Evolutionary conservation across 495 filamentous ascomycete genomes (phyloP).

Genomic region (Penicillium cinerascens): DNA sequence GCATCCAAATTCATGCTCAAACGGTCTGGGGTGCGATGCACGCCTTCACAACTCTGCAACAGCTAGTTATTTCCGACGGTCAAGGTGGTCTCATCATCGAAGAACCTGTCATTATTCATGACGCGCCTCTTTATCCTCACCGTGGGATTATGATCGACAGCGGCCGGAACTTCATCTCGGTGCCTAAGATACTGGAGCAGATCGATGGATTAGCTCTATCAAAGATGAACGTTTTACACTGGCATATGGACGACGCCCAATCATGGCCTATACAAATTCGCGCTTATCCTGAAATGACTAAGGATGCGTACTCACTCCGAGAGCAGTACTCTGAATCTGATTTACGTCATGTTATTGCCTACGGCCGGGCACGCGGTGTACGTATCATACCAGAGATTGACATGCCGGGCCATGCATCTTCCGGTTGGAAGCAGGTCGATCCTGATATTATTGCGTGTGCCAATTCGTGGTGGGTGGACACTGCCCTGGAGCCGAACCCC

Average conservation of each 20-base stretch:
- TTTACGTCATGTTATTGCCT: slow-evolving; percentile 41
- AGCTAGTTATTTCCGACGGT: slow-evolving; percentile 48
- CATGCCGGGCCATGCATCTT: slow-evolving; percentile 49
- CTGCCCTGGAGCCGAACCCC: slow-evolving; percentile 54
- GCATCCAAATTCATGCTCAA: slow-evolving; percentile 44
- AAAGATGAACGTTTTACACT: slow-evolving; percentile 52
- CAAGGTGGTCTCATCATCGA: slow-evolving; percentile 45
- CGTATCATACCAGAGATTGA: slow-evolving; percentile 51
- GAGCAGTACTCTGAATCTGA: slow-evolving; percentile 41
- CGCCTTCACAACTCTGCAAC: slow-evolving; percentile 57
- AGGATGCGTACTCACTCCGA: slow-evolving; percentile 50
- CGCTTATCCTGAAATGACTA: slow-evolving; percentile 50
- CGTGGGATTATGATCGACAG: slow-evolving; percentile 52
- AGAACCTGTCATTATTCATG: slow-evolving; percentile 46
- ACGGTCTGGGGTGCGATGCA: slow-evolving; percentile 55
- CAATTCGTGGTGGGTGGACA: slow-evolving; percentile 50
- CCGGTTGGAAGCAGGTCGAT: slow-evolving; percentile 55
- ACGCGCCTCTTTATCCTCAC: slow-evolving; percentile 47
- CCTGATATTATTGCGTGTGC: slow-evolving; percentile 48
- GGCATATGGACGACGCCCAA: slow-evolving; percentile 50
- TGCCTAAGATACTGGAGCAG: slow-evolving; percentile 49
- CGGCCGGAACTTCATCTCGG: slow-evolving; percentile 47
- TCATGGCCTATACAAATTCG: slow-evolving; percentile 51
- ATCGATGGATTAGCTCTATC: slow-evolving; percentile 50
- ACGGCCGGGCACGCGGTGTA: slow-evolving; percentile 45